Evolutionary conservation across 2,329 filamentous ascomycete genomes (phyloP).

Genomic region (Nothopassalora personata): DNA sequence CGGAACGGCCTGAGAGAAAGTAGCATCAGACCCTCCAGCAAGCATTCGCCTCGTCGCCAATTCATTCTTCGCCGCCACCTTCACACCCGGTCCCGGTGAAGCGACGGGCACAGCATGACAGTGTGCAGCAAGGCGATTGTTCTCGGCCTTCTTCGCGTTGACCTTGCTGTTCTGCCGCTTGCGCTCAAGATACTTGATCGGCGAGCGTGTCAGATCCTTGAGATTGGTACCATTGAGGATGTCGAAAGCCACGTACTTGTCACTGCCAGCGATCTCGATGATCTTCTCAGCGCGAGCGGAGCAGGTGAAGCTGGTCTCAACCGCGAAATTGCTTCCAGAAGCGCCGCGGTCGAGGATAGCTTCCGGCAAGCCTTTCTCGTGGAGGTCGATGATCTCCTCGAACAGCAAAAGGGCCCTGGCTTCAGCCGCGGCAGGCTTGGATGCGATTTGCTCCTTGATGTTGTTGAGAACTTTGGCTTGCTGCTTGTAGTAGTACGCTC

Average conservation of each 20-base stretch:
- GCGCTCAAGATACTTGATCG: conserved; percentile 8
- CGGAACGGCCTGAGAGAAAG: not conserved
- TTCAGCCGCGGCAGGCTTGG: conserved; percentile 4
- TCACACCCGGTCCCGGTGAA: not conserved
- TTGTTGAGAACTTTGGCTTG: conserved; percentile 4
- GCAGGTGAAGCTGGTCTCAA: conserved; percentile 6
- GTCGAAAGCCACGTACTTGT: conserved; percentile 17
- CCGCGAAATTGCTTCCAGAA: conserved; percentile 7
- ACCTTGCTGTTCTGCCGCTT: conserved; percentile 15
- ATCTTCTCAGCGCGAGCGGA: conserved; percentile 10
- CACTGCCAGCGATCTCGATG: conserved; percentile 2
- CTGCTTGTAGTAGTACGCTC: conserved; percentile 10
- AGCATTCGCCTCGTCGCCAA: not conserved
- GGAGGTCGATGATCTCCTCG: conserved; percentile 10
- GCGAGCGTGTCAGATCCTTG: conserved; percentile 5
- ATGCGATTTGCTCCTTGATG: not conserved
- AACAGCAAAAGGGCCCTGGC: conserved; percentile 12
- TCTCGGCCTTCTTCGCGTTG: conserved; percentile 14
- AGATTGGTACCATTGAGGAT: conserved; percentile 8
- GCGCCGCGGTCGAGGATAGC: conserved; percentile 1
- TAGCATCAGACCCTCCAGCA: not conserved
- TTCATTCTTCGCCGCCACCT: not conserved
- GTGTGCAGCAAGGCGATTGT: conserved; percentile 1
- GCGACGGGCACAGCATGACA: not conserved
- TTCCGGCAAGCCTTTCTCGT: conserved; percentile 10